Conservation (phyloP, 148 eudicot species). For the Spergularia bocconei region DNA sequence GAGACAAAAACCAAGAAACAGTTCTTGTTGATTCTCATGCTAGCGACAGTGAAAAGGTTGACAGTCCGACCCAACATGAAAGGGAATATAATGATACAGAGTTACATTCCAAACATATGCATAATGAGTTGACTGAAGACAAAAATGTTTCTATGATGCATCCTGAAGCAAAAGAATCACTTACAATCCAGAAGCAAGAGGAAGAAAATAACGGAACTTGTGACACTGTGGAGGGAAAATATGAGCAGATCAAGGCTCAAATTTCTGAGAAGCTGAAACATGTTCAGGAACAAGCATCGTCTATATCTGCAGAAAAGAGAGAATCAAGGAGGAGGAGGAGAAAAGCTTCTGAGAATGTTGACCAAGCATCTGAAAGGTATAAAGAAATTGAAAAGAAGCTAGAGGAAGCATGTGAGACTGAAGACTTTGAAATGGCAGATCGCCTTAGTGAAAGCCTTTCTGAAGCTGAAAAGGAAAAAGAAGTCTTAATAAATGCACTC, state of each 20-base stretch:
- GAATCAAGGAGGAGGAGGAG: constrained; percentile 54
- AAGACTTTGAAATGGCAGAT: constrained; percentile 80
- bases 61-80: constrained; percentile 15
- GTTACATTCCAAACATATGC: constrained; percentile 11
- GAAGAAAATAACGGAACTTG: constrained; percentile 15
- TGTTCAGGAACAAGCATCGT: constrained; percentile 39
- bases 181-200: constrained; percentile 16
- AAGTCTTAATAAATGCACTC: constrained; percentile 34
- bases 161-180: constrained; percentile 20
- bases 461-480: constrained; percentile 62
- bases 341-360: constrained; percentile 53
- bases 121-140: constrained; percentile 17
- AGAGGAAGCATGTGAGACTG: constrained; percentile 80
- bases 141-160: constrained; percentile 3
- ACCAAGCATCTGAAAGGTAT: constrained; percentile 44
- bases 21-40: constrained; percentile 8
- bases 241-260: constrained; percentile 43
- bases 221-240: constrained; percentile 37
- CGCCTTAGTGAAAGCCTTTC: constrained; percentile 63
- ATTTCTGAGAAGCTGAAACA: constrained; percentile 45
- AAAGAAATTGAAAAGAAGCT: constrained; percentile 62
- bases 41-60: constrained; percentile 14
- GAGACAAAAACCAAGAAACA: constrained; percentile 21
- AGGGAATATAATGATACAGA: constrained; percentile 13
- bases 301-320: constrained; percentile 52